Conservation (phyloP, 805 yeast genomes). For the Sugiyamaella valdiviana region DNA sequence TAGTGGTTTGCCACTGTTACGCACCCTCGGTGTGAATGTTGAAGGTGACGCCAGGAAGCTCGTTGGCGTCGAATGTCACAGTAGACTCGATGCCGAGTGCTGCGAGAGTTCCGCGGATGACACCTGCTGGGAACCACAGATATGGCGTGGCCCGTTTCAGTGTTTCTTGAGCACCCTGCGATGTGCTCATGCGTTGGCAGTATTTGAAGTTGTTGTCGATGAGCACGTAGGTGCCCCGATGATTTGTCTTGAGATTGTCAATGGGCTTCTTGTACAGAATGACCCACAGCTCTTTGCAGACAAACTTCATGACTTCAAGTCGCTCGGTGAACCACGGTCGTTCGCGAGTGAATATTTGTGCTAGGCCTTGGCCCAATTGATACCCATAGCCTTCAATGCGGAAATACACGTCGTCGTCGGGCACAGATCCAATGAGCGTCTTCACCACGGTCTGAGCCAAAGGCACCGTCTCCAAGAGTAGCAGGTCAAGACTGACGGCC, state of each 20-base stretch:
- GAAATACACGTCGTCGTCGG: conserved; percentile 40
- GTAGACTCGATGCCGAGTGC: conserved; percentile 62
- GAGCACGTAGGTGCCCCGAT: conserved; percentile 74
- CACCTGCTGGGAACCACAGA: conserved; percentile 69
- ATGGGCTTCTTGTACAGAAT: conserved; percentile 75
- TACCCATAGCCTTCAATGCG: conserved; percentile 69
- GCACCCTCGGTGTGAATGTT: conserved; percentile 43
- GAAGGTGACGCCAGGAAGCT: conserved; percentile 65
- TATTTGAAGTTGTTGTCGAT: conserved; percentile 60
- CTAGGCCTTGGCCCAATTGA: conserved; percentile 55
- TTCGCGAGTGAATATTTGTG: conserved; percentile 41
- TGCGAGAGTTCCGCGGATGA: conserved; percentile 64
- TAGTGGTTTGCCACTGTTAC: conserved; percentile 32
- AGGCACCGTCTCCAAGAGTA: conserved; percentile 74
- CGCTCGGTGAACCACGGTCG: conserved; percentile 51
- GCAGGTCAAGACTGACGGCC: conserved; percentile 44
- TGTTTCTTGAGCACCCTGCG: conserved; percentile 28
- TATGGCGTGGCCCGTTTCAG: conserved; percentile 37
- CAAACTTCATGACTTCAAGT: conserved; percentile 80
- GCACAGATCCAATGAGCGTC: conserved; percentile 29
- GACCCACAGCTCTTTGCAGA: conserved; percentile 90
- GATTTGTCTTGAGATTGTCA: conserved; percentile 89
- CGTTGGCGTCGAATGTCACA: conserved; percentile 57
- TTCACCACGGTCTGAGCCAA: conserved; percentile 58
- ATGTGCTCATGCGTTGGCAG: conserved; percentile 43